Evolutionary conservation across 169 alveolate genomes (phyloP).

Genomic region (Plasmodium coatneyi): DNA sequence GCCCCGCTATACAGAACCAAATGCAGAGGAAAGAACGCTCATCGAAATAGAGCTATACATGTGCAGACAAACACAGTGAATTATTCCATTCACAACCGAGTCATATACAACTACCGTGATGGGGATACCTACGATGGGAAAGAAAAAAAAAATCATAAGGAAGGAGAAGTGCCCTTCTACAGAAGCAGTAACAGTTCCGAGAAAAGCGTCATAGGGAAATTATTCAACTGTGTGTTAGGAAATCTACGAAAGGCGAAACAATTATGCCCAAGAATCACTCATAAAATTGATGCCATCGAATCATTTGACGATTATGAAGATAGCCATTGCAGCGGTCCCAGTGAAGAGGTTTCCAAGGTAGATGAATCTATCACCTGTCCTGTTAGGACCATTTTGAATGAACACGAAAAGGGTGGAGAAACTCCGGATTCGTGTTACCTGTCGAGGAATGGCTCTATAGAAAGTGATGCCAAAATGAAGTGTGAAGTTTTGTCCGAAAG

Average conservation of each 20-base stretch:
- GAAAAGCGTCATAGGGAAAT: background rate
- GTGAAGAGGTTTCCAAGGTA: background rate
- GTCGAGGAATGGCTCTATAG: background rate
- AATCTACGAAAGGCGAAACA: background rate
- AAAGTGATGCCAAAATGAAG: constrained; percentile 1
- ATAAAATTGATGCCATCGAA: background rate
- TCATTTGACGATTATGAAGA: background rate
- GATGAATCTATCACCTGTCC: background rate
- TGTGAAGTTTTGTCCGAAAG: background rate
- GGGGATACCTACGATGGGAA: background rate
- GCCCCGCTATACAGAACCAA: background rate
- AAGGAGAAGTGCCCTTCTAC: background rate
- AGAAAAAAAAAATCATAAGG: background rate
- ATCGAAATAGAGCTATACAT: background rate
- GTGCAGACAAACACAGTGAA: background rate
- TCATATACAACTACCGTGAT: background rate
- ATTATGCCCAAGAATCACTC: background rate
- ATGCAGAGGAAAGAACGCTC: background rate
- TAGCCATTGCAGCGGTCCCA: background rate
- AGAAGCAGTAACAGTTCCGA: background rate
- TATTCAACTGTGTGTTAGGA: background rate
- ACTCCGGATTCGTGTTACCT: background rate
- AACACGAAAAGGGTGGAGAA: background rate
- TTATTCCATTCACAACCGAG: background rate
- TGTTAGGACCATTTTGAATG: background rate